These are phyloP conservation scores for Croton setiger DNA, from an alignment of 441 rosid species.

Conservation along the genomic window DNA sequence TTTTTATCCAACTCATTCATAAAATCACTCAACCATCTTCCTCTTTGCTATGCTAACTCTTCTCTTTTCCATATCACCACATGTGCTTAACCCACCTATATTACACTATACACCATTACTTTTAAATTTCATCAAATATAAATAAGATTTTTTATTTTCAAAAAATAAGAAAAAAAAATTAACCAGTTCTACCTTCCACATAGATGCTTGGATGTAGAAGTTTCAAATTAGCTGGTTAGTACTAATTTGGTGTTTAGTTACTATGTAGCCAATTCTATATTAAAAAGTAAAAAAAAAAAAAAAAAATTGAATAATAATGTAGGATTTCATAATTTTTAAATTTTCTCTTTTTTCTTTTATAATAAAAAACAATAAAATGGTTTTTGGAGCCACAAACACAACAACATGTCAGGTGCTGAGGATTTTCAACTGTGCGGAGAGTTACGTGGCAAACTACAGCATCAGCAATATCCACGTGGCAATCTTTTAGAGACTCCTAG, in stretches of 20 bases:
- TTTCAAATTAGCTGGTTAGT: too few species aligned
- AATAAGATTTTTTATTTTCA: background rate
- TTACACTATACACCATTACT: background rate
- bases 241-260: too few species aligned
- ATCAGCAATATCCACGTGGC: conserved; percentile 28
- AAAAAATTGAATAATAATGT: too few species aligned
- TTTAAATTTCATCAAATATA: background rate
- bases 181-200: too few species aligned
- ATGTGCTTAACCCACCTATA: conserved; percentile 6
- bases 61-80: background rate
- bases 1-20: conserved; percentile 1
- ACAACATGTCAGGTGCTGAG: conserved; percentile 2
- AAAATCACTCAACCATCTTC: conserved; percentile 10
- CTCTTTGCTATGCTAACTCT: conserved; percentile 11
- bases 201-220: too few species aligned
- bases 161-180: too few species aligned
- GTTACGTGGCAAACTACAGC: conserved; percentile 21
- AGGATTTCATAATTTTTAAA: too few species aligned
- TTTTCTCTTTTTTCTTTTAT: too few species aligned
- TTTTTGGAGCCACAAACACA: background rate
- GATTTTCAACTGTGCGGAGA: background rate
- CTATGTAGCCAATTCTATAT: too few species aligned
- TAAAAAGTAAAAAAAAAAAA: too few species aligned
- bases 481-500: background rate
- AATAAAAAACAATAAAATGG: too few species aligned